phyloP scores from a whole-genome alignment of 2,329 filamentous ascomycete genomes.

The Lecanicillium sp. region DNA sequence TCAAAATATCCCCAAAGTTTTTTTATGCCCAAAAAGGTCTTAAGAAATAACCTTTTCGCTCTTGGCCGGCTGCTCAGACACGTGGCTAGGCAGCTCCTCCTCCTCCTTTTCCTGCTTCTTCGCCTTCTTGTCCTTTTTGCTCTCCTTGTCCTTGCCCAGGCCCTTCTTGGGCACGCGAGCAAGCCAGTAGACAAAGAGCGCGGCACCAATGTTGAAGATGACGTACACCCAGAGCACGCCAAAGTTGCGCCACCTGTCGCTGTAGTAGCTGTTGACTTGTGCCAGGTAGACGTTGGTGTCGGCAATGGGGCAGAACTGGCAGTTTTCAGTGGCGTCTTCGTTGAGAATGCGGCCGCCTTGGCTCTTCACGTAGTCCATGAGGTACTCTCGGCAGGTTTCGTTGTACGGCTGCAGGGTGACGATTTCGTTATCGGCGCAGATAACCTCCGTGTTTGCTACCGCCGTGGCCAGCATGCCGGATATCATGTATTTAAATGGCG shows the following conservation, averaged over 20 bases:
- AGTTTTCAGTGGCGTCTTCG: conserved; percentile 32
- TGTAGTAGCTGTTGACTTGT: conserved; percentile 36
- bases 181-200: conserved; percentile 39
- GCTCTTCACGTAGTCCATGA: conserved; percentile 38
- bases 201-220: conserved; percentile 41
- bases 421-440: conserved; percentile 63
- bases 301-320: conserved; percentile 39
- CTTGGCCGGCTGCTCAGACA: too few species aligned
- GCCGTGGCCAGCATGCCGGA: conserved; percentile 62
- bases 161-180: conserved; percentile 19
- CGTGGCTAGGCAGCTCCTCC: too few species aligned
- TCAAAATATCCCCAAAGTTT: too few species aligned
- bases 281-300: conserved; percentile 37
- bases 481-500: conserved; percentile 76
- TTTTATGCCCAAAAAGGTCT: too few species aligned
- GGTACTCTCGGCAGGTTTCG: conserved; percentile 50
- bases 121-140: not conserved
- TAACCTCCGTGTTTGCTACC: conserved; percentile 57
- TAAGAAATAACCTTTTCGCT: too few species aligned
- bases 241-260: conserved; percentile 44
- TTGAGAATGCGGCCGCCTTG: conserved; percentile 49
- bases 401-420: conserved; percentile 48
- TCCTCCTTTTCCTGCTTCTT: too few species aligned
- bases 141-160: conserved; percentile 18
- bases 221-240: conserved; percentile 48